phyloP scores from a whole-genome alignment of 192 early-diverging fungal genomes.

The Helicostylum pulchrum region DNA sequence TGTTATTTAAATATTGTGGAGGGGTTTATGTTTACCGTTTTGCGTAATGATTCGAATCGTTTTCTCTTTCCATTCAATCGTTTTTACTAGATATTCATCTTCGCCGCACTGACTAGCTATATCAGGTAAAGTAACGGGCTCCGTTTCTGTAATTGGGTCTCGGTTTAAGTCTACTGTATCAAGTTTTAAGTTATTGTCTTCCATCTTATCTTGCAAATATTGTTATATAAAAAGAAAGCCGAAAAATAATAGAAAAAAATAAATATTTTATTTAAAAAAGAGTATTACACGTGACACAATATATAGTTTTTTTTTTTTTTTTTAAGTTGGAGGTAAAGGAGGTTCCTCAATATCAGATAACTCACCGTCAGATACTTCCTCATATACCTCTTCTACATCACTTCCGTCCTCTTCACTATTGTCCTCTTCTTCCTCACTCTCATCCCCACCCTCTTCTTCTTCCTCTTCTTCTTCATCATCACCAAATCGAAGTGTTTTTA shows the following conservation, averaged over 20 bases:
- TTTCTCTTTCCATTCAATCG: slow-evolving; percentile 59
- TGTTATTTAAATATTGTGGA: neutral
- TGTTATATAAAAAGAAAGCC: neutral
- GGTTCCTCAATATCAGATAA: neutral
- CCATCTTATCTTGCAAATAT: neutral
- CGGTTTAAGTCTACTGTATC: too few species aligned
- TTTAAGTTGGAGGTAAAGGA: neutral
- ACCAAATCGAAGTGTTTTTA: slow-evolving; percentile 26
- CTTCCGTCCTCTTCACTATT: neutral
- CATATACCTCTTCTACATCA: neutral
- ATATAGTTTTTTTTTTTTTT: neutral
- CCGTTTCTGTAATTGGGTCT: too few species aligned
- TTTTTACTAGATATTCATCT: slow-evolving; percentile 69
- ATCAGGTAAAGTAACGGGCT: too few species aligned
- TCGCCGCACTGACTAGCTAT: neutral
- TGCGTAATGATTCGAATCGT: slow-evolving; percentile 81
- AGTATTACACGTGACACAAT: too few species aligned
- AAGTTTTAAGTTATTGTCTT: too few species aligned
- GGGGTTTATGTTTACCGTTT: slow-evolving; percentile 51
- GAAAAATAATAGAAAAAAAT: neutral
- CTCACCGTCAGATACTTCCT: slow-evolving; percentile 4
- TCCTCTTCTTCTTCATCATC: slow-evolving; percentile 41
- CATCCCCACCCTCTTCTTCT: slow-evolving; percentile 20
- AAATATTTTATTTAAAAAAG: too few species aligned
- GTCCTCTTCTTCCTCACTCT: neutral